phyloP scores from a whole-genome alignment of 768 basidiomycete species.

The Amanita fuliginea region DNA sequence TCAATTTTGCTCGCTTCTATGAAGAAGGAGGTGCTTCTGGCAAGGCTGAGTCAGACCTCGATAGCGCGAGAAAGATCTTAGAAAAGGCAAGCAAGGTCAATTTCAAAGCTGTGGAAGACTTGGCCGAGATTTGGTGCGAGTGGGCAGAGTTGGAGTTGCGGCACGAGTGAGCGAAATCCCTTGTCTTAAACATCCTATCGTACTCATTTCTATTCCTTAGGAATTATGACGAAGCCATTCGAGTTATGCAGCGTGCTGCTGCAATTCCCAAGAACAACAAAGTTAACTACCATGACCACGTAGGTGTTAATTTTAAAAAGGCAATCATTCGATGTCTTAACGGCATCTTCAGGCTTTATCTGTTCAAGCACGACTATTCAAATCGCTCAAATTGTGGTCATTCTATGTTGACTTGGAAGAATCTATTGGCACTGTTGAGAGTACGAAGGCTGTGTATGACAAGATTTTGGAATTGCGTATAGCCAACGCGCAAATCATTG shows the following conservation, averaged over 20 bases:
- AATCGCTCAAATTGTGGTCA: constrained; percentile 97
- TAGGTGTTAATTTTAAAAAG: constrained; percentile 21
- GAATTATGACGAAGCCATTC: constrained; percentile 92
- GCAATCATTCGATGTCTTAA: background rate
- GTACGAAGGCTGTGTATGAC: constrained; percentile 88
- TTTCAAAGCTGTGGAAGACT: constrained; percentile 92
- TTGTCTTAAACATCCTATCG: background rate
- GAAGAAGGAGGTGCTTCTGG: constrained; percentile 86
- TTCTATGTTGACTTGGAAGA: constrained; percentile 98
- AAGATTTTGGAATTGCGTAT: constrained; percentile 94
- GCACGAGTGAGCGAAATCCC: constrained; percentile 60
- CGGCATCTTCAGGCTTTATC: constrained; percentile 48
- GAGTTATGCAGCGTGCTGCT: constrained; percentile 94
- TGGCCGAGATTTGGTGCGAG: constrained; percentile 98
- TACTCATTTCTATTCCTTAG: constrained; percentile 26
- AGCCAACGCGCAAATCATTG: constrained; percentile 94
- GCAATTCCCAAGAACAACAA: constrained; percentile 84
- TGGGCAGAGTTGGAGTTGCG: constrained; percentile 98
- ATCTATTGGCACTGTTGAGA: constrained; percentile 89
- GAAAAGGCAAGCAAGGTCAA: constrained; percentile 89
- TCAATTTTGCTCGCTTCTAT: constrained; percentile 96
- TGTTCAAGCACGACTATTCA: constrained; percentile 87
- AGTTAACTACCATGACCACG: constrained; percentile 92
- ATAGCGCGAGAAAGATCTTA: constrained; percentile 82
- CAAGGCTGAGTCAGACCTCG: constrained; percentile 71